Evolutionary conservation across 371 early-diverging fungal species (phyloP), one percentile per base, ranked within the genome.

Genomic region (Synchytrium microbalum): DNA sequence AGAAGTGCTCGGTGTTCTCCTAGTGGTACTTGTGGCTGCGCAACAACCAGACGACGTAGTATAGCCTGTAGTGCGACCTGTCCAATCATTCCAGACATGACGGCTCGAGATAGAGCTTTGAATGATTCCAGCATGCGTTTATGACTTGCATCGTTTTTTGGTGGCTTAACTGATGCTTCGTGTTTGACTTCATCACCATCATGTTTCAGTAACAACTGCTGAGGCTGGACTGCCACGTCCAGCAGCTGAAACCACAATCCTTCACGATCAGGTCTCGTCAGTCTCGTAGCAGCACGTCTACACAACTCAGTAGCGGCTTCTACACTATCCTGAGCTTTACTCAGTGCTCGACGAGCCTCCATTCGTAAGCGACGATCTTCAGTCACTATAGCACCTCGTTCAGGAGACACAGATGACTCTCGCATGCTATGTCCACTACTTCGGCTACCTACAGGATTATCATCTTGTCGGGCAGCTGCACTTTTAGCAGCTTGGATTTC

Each of bases 41-140:
- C 61, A n/a, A 55, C 77, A 51, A 88, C 84, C 31, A 88, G 73
- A 1, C 86, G 84, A 33, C 76, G 67, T 30, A 90, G 65, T 5
- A 90, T 72, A 2, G 84, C 74, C 2, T 87, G 87, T 2, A 88
- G 72, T 0, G 85, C 80, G 8, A 88, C 86, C 64, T 87, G 85
- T 23, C 72, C 66, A 14, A 79, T 69, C 74, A 79, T 73, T 67
- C 69, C 66, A 59, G 70, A 58, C 67, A 73, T 46, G 68, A 79
- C 58, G 67, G 68, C 3, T 71, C 31, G 13, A 70, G 1, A 69
- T 72, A 1, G 32, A 55, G 27, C 55, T 67, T 24, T 19, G 30
- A 67, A 64, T 26, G 56, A 23, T 26, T 13, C 1, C n/a, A 52
- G 25, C 38, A 26, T n/a, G 23, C 29, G 1, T 30, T 16, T 66